Evolutionary conservation across 345 rosid species (phyloP).

Genomic region (Ailanthus altissimus): DNA sequence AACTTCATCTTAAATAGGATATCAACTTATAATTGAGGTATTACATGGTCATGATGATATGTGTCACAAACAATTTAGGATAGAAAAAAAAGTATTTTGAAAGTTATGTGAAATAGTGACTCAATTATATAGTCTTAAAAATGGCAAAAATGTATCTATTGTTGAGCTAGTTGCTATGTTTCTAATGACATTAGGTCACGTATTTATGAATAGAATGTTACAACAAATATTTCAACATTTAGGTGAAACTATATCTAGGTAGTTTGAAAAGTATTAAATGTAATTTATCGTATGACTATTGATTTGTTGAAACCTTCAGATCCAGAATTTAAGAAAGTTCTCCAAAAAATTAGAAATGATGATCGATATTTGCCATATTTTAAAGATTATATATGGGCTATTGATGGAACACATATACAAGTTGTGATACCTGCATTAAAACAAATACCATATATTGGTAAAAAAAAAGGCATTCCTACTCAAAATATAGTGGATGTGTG

Average conservation of each 20-base stretch:
- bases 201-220: neutral
- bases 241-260: neutral
- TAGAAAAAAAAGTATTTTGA: neutral
- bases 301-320: neutral
- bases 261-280: neutral
- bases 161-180: neutral
- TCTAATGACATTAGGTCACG: neutral
- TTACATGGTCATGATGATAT: no score
- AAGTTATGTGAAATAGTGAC: neutral
- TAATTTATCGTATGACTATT: neutral
- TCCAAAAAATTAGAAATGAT: neutral
- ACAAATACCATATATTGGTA: neutral
- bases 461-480: neutral
- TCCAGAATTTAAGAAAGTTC: neutral
- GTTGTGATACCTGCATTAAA: neutral
- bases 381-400: neutral
- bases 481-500: slow-evolving; percentile 15
- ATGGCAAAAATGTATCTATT: neutral
- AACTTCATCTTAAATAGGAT: neutral
- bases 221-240: no score
- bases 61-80: neutral
- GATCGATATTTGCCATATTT: neutral
- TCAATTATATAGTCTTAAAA: neutral
- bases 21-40: neutral
- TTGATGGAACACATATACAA: neutral